Base-by-base conservation (phyloP, 1,139 yeast genomes). In the Insectozyma bohioensis region DNA sequence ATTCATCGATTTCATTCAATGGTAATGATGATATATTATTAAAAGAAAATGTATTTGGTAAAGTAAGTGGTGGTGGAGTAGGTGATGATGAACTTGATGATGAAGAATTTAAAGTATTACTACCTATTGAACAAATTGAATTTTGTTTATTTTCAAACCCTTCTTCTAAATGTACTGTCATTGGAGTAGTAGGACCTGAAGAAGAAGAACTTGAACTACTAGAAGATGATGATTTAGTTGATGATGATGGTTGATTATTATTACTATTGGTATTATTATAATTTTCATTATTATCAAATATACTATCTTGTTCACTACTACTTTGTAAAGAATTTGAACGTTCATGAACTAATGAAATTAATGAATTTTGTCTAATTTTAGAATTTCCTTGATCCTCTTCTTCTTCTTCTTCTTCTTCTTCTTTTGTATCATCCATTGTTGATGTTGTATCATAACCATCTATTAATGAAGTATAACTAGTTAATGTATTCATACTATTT, bases 401-500 rank as follows among this genome's bases (percentile, higher is more conserved):
- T n/a, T 17, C 32, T n/a, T n/a, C n/a, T n/a, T n/a, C n/a, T n/a
- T n/a, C n/a, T n/a, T n/a, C n/a, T n/a, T n/a, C n/a, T n/a, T n/a
- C n/a, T n/a, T n/a, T n/a, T n/a, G n/a, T n/a, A n/a, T n/a, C n/a
- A n/a, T n/a, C n/a, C 6, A 19, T 23, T 11, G n/a, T 18, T 18
- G 27, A 25, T 10, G 19, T 21, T 9, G 33, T 40, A 11, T 51
- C 55, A 32, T 52, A 55, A 4, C 47, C 39, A 25, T 53, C 60
- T 25, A 56, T 48, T 20, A 58, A 41, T n/a, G 62, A 57, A 5
- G 52, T 31, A 31, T 52, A 45, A 34, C 59, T 58, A 8, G 39
- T 35, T 8, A 52, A 34, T 1, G 54, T 43, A 18, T 34, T 42
- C 5, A 41, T 29, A 35, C 58, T 54, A 1, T 42, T 19, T 3